phyloP scores from a whole-genome alignment of 768 basidiomycete species.

The Phylloporus arenicola region DNA sequence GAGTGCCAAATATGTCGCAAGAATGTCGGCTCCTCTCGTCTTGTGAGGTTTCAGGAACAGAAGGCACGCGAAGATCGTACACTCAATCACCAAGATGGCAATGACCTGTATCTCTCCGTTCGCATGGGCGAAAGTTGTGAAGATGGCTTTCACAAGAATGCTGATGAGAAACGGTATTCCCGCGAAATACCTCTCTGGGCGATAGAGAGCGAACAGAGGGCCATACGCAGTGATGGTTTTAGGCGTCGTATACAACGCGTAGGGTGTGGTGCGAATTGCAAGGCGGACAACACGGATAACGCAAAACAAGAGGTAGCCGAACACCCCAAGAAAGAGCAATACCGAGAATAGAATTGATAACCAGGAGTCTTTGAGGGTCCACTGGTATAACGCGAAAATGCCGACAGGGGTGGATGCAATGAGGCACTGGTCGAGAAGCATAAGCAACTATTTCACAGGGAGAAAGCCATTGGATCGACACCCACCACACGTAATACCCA shows the following conservation, averaged over 20 bases:
- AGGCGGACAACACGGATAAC: constrained; percentile 45
- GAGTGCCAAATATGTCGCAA: constrained; percentile 60
- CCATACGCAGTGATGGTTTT: constrained; percentile 40
- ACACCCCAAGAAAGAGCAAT: constrained; percentile 51
- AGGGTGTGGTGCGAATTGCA: constrained; percentile 36
- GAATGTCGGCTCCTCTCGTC: constrained; percentile 65
- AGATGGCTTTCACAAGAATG: constrained; percentile 61
- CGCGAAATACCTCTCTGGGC: constrained; percentile 62
- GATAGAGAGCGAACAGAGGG: constrained; percentile 65
- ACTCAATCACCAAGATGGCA: constrained; percentile 61
- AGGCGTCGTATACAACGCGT: constrained; percentile 34
- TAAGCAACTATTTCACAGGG: constrained; percentile 2
- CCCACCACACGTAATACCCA: constrained; percentile 69
- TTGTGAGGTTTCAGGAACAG: constrained; percentile 57
- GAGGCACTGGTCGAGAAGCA: constrained; percentile 41
- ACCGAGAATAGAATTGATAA: constrained; percentile 76
- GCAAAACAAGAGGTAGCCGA: constrained; percentile 45
- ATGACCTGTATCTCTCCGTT: constrained; percentile 67
- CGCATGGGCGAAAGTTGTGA: constrained; percentile 61
- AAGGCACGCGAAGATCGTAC: constrained; percentile 48
- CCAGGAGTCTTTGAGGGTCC: constrained; percentile 88
- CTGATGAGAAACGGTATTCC: constrained; percentile 52
- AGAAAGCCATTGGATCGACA: constrained; percentile 8
- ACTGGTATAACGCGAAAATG: constrained; percentile 83
- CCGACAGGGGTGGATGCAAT: constrained; percentile 62